These are phyloP conservation scores for Moesziomyces aphidis DNA, from an alignment of 1,284 basidiomycete species.

Conservation along the genomic window DNA sequence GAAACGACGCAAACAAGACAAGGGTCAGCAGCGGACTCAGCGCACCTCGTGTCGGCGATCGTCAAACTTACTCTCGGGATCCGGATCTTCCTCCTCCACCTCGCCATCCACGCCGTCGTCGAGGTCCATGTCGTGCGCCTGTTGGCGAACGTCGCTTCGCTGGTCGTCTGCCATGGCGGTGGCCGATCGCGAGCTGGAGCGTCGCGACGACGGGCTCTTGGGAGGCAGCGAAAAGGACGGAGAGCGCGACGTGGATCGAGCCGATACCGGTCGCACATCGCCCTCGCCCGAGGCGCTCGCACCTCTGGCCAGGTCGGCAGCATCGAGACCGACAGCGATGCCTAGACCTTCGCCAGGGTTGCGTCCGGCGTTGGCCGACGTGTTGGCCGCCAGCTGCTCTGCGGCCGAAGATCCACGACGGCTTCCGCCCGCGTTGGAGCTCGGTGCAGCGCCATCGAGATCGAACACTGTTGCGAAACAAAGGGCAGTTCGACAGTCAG, in stretches of 20 bases:
- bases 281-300: background rate
- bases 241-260: conserved; percentile 36
- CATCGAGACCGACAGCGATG: conserved; percentile 51
- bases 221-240: conserved; percentile 57
- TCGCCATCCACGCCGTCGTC: conserved; percentile 40
- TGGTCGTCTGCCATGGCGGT: conserved; percentile 40
- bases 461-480: conserved; percentile 43
- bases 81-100: conserved; percentile 55
- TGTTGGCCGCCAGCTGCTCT: conserved; percentile 58
- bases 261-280: conserved; percentile 13
- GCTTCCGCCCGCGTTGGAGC: conserved; percentile 9
- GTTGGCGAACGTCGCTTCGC: conserved; percentile 48
- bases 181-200: conserved; percentile 51
- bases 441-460: conserved; percentile 46
- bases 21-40: background rate
- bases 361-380: conserved; percentile 55
- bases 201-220: conserved; percentile 48
- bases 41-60: too few species aligned
- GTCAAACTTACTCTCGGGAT: conserved; percentile 49
- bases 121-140: conserved; percentile 46
- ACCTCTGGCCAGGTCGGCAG: conserved; percentile 44
- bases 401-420: conserved; percentile 41
- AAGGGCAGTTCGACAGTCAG: too few species aligned
- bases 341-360: conserved; percentile 22
- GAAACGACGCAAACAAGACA: background rate